Base-by-base conservation (phyloP, 257 asterid species). In the Fraxinus quadrangulata region DNA sequence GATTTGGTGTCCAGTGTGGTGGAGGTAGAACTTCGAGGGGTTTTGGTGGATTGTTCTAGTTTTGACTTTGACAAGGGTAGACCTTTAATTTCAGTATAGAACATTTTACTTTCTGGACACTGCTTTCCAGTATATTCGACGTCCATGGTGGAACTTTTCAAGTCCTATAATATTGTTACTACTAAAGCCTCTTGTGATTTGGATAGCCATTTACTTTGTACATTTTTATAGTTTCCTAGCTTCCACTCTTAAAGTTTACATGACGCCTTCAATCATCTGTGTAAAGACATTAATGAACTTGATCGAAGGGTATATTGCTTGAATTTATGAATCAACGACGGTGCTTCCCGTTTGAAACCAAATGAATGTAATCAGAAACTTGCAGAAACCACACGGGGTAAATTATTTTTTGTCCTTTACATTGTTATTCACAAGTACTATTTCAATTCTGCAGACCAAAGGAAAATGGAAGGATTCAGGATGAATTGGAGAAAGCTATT, bases 401-500 rank as follows among this genome's bases (percentile, higher is more conserved):
- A 69, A n/a, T n/a, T 5, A 4, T 80, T 14, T 17, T 61, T 59
- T 73, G 65, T 54, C 65, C 66, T 56, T n/a, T 56, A n/a, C 66
- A 56, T 56, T 56, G 10, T 56, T 56, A 56, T 26, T 26, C 6
- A 63, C 34, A 23, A 24, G 34, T 0, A 26, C 36, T 76, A 47
- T 76, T 47, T 73, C n/a, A 72, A 78, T 74, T 26, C 24, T 82
- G 79, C 85, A 94, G 99, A 77, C 96, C 99, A 24, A 91, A 90
- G 89, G 94, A 90, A 79, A 94, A 94, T 75, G 97, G 89, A 76
- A 90, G 75, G 85, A 77, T 84, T 28, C 85, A 85, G 73, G 83
- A 88, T 80, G 95, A 91, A 84, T 79, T 94, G 84, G 97, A 92
- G 83, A 92, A 92, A 74, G 97, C 97, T 70, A 93, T 92, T 82